These are phyloP conservation scores for Blakeslea trispora DNA, from an alignment of 371 early-diverging fungal genomes.

Conservation along the genomic window DNA sequence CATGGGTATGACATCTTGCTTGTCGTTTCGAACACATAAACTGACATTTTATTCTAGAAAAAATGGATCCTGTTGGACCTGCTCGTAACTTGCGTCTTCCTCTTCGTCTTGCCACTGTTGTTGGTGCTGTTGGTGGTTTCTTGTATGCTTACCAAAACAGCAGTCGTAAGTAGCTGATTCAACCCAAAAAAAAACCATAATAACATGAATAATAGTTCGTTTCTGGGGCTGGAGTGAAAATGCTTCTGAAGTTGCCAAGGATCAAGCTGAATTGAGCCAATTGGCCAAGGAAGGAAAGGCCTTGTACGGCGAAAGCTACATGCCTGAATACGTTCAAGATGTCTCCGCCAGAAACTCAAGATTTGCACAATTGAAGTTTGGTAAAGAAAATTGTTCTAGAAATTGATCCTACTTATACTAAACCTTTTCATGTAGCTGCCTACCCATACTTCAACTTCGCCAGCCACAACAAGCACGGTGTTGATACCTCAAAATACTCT, in stretches of 20 bases:
- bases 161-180: slow-evolving; percentile 56
- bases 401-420: neutral
- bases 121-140: slow-evolving; percentile 73
- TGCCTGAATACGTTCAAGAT: slow-evolving; percentile 67
- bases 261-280: slow-evolving; percentile 67
- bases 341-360: slow-evolving; percentile 73
- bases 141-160: slow-evolving; percentile 67
- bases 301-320: slow-evolving; percentile 66
- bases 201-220: slow-evolving; percentile 58
- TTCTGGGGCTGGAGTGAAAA: slow-evolving; percentile 96
- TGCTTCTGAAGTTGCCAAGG: slow-evolving; percentile 73
- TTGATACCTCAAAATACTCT: slow-evolving; percentile 57
- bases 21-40: neutral
- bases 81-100: slow-evolving; percentile 53
- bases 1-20: slow-evolving; percentile 61
- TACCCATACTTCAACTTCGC: slow-evolving; percentile 84
- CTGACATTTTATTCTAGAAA: slow-evolving; percentile 26
- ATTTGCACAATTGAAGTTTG: slow-evolving; percentile 66
- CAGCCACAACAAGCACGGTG: slow-evolving; percentile 81
- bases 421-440: slow-evolving; percentile 38
- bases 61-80: slow-evolving; percentile 49
- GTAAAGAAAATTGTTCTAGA: slow-evolving; percentile 39
- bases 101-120: slow-evolving; percentile 50
- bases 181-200: neutral
- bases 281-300: slow-evolving; percentile 70